Conservation (phyloP, 2,329 filamentous ascomycete genomes). For the Ambrosiella beaveri region DNA sequence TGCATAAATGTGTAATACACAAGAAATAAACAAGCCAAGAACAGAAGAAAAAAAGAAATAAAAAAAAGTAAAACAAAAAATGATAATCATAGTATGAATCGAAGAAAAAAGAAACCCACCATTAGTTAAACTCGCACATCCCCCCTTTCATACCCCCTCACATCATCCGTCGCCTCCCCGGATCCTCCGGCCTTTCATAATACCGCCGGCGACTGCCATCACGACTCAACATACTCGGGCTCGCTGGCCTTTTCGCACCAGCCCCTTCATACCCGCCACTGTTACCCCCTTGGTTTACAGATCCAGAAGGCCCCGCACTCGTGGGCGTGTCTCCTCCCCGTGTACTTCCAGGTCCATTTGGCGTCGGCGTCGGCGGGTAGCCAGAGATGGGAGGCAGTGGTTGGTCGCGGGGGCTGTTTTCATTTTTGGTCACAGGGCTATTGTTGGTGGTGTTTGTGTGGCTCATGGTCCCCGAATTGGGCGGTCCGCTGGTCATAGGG, state of each 20-base stretch:
- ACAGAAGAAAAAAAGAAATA: background rate
- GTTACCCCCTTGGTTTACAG: too few species aligned
- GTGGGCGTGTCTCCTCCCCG: slow-evolving; percentile 17
- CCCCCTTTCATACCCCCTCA: background rate
- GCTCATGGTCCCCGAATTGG: background rate
- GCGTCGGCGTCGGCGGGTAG: slow-evolving; percentile 17
- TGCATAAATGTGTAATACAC: background rate
- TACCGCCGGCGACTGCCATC: slow-evolving; percentile 24
- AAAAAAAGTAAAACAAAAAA: slow-evolving; percentile 5
- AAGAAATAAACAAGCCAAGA: slow-evolving; percentile 8
- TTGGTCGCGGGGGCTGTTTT: slow-evolving; percentile 25
- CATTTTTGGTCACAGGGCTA: slow-evolving; percentile 23
- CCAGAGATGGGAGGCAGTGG: slow-evolving; percentile 21
- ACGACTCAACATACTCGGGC: slow-evolving; percentile 25
- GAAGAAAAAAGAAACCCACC: background rate
- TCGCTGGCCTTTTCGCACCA: slow-evolving; percentile 35
- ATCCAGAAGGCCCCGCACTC: background rate
- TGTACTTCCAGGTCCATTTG: background rate
- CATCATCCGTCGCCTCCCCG: slow-evolving; percentile 8
- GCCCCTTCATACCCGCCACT: slow-evolving; percentile 21
- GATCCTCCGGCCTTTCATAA: slow-evolving; percentile 11
- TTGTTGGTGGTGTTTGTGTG: slow-evolving; percentile 19
- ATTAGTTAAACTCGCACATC: background rate
- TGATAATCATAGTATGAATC: slow-evolving; percentile 1
- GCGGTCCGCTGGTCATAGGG: slow-evolving; percentile 16